These are phyloP conservation scores for Farysia itapuensis DNA, from an alignment of 1,284 basidiomycete genomes.

Conservation along the genomic window DNA sequence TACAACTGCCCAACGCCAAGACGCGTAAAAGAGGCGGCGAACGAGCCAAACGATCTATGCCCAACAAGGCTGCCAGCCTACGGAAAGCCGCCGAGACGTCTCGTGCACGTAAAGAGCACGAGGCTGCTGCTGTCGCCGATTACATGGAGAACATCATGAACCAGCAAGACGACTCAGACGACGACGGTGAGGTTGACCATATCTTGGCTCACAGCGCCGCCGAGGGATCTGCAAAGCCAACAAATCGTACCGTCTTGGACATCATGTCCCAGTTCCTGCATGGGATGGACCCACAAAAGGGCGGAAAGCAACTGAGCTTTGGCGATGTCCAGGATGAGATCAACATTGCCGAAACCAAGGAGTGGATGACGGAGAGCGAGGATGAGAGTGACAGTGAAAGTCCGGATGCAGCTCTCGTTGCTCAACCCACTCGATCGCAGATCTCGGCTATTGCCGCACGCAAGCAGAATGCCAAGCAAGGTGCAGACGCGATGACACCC, in stretches of 20 bases:
- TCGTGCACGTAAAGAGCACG: slow-evolving; percentile 22
- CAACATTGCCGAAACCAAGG: slow-evolving; percentile 41
- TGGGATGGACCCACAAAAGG: slow-evolving; percentile 49
- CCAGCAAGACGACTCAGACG: slow-evolving; percentile 9
- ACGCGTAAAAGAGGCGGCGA: slow-evolving; percentile 20
- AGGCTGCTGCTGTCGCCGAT: slow-evolving; percentile 52
- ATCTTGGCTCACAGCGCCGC: slow-evolving; percentile 17
- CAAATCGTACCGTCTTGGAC: slow-evolving; percentile 30
- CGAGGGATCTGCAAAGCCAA: slow-evolving; percentile 21
- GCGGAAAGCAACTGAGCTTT: slow-evolving; percentile 42
- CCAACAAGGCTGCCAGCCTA: slow-evolving; percentile 7
- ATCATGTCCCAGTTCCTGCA: slow-evolving; percentile 51
- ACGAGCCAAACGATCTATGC: slow-evolving; percentile 21
- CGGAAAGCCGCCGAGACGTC: slow-evolving; percentile 13
- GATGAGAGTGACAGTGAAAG: slow-evolving; percentile 11
- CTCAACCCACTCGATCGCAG: no score
- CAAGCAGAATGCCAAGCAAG: background rate
- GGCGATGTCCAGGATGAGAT: slow-evolving; percentile 45
- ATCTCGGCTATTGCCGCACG: background rate
- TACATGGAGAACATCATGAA: slow-evolving; percentile 53
- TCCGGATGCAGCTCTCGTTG: background rate
- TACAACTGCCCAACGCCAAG: slow-evolving; percentile 2
- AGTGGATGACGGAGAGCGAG: slow-evolving; percentile 46
- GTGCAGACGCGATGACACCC: no score
- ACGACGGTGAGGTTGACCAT: slow-evolving; percentile 9